Conservation (phyloP, 2,329 filamentous ascomycete genomes). For the Nemania sp. region DNA sequence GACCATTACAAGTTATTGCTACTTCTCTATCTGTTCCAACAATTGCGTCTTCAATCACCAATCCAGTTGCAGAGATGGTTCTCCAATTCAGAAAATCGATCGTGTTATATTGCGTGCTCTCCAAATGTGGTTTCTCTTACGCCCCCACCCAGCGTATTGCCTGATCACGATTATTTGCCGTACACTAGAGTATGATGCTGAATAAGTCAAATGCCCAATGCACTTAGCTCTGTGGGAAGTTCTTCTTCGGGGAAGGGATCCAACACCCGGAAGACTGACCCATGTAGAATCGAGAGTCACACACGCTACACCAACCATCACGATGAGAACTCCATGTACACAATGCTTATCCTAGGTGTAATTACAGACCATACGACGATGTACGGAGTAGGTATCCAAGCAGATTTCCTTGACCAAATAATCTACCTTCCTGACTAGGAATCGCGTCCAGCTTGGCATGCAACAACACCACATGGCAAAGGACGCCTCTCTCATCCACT, state of each 20-base stretch:
- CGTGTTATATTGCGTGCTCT: conserved; percentile 28
- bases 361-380: no score
- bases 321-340: no score
- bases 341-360: no score
- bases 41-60: conserved; percentile 13
- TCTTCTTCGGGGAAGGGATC: no score
- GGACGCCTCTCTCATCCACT: conserved; percentile 13
- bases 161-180: background rate
- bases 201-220: background rate
- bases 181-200: background rate
- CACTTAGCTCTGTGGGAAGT: no score
- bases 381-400: no score
- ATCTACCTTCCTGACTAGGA: conserved; percentile 17
- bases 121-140: background rate
- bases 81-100: conserved; percentile 15
- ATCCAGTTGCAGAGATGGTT: conserved; percentile 8
- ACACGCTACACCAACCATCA: no score
- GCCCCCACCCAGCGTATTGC: background rate
- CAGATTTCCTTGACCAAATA: no score
- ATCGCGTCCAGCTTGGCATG: conserved; percentile 21
- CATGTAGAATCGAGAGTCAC: no score
- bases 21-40: background rate
- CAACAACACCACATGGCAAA: conserved; percentile 21
- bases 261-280: no score
- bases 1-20: background rate